Conservation (phyloP, 345 rosid species). For the Linum lewisii region DNA sequence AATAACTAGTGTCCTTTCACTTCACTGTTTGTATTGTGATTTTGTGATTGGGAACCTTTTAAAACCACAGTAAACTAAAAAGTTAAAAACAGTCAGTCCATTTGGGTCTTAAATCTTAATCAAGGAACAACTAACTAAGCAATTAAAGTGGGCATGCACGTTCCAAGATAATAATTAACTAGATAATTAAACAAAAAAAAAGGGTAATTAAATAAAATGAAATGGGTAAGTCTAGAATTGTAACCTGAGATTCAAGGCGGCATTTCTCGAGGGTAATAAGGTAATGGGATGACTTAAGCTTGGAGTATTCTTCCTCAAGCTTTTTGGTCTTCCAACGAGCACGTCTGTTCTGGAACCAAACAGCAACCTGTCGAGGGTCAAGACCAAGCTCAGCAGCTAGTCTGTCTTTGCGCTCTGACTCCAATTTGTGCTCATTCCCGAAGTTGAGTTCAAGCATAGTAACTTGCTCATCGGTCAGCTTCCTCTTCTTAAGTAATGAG, state of each 20-base stretch:
- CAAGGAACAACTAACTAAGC: background rate
- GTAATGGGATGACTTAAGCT: constrained; percentile 43
- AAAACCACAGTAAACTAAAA: no score
- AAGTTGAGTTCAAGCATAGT: constrained; percentile 54
- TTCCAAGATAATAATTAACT: constrained; percentile 20
- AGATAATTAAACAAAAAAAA: no score
- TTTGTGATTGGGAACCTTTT: no score
- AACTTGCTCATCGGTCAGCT: constrained; percentile 58
- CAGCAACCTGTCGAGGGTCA: constrained; percentile 89
- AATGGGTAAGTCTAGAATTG: background rate
- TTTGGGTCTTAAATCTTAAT: no score
- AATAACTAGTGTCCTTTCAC: no score
- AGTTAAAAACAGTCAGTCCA: no score
- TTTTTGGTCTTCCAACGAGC: constrained; percentile 91
- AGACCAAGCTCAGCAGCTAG: constrained; percentile 74
- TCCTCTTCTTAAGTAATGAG: constrained; percentile 49
- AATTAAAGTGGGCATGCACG: constrained; percentile 24
- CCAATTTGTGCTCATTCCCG: constrained; percentile 67
- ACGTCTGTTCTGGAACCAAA: constrained; percentile 95
- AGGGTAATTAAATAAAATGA: no score
- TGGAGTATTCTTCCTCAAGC: constrained; percentile 68
- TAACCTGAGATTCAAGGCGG: constrained; percentile 71
- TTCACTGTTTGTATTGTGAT: no score
- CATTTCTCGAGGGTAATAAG: constrained; percentile 41
- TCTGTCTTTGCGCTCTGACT: constrained; percentile 72